Conservation (phyloP, 2,329 filamentous ascomycete species). For the Talaromyces sp. region DNA sequence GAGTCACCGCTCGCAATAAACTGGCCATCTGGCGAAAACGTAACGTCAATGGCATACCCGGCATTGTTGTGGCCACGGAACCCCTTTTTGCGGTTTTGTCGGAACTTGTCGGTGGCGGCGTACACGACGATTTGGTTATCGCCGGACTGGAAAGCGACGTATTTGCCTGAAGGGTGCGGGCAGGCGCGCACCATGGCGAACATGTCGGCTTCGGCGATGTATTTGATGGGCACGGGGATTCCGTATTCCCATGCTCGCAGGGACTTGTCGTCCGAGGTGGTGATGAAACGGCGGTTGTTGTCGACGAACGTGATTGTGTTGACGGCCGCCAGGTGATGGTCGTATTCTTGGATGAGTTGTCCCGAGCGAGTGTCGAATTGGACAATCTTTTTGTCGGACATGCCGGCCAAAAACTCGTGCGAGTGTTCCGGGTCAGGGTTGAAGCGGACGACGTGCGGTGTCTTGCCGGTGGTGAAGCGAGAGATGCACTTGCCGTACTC, state of each 20-base stretch:
- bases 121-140: constrained; percentile 98
- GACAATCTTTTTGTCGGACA: constrained; percentile 98
- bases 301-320: constrained; percentile 98
- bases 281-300: constrained; percentile 91
- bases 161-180: constrained; percentile 83
- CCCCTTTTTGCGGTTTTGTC: constrained; percentile 94
- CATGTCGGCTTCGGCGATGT: constrained; percentile 97
- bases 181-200: constrained; percentile 86
- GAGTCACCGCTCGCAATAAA: constrained; percentile 84
- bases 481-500: constrained; percentile 85
- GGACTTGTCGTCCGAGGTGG: constrained; percentile 94
- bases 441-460: constrained; percentile 89
- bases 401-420: constrained; percentile 90
- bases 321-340: constrained; percentile 94
- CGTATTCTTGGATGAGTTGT: constrained; percentile 91
- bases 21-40: constrained; percentile 84
- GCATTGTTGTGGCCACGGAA: constrained; percentile 96
- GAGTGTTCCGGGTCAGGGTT: constrained; percentile 72
- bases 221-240: constrained; percentile 97
- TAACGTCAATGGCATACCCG: constrained; percentile 85
- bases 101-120: constrained; percentile 88
- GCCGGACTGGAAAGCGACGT: constrained; percentile 85
- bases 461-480: constrained; percentile 90
- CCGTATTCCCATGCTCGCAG: constrained; percentile 97
- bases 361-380: constrained; percentile 86